Percentiles rank a stretch among this genome's conserved stretches.
Conservation (phyloP, 2,329 filamentous ascomycete species). For the Shiraia bambusicola region DNA sequence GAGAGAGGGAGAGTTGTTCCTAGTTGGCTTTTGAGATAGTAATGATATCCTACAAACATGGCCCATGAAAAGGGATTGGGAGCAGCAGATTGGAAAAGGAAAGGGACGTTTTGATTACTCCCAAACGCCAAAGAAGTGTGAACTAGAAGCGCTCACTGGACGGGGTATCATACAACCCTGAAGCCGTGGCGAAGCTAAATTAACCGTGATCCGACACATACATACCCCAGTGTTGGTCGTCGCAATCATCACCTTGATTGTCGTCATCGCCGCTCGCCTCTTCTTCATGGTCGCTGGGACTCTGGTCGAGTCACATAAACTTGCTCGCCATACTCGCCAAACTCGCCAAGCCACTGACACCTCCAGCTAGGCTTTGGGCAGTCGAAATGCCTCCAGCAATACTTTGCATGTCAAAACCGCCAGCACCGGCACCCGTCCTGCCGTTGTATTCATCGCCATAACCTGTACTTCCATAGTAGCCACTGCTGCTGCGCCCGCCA, state of each 20-base stretch:
- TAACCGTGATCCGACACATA: background rate
- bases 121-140: conserved; percentile 1
- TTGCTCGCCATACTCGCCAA: conserved; percentile 50
- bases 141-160: background rate
- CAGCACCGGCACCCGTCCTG: conserved; percentile 29
- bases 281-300: background rate
- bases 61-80: background rate
- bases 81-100: background rate
- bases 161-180: background rate
- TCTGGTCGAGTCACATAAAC: conserved; percentile 46
- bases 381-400: conserved; percentile 23
- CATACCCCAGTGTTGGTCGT: background rate
- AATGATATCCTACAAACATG: background rate
- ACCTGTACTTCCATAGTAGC: conserved; percentile 50
- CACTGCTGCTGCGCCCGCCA: conserved; percentile 20
- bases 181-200: background rate
- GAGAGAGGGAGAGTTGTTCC: too few species aligned
- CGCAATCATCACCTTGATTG: background rate
- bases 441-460: conserved; percentile 43
- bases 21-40: too few species aligned
- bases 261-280: too few species aligned
- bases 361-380: conserved; percentile 28
- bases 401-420: conserved; percentile 35
- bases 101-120: background rate
- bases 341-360: conserved; percentile 50